These are phyloP conservation scores for Glycine tomentella DNA, from an alignment of 306 rosid species.

Conservation along the genomic window DNA sequence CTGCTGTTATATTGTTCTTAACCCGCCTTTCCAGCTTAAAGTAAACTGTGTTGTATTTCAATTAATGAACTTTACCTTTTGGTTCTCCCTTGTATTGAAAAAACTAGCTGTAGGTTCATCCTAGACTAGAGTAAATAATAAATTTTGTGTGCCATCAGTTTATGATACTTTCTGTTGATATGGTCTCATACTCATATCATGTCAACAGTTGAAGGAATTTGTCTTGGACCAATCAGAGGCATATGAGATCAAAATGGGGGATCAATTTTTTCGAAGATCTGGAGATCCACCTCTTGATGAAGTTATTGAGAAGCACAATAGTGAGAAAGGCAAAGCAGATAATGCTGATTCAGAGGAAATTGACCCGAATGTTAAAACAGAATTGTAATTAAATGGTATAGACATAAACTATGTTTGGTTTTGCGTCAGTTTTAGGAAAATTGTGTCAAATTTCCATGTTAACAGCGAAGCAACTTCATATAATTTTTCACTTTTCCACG, in stretches of 20 bases:
- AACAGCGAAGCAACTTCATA: too few relatives aligned
- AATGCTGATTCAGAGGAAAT: slow-evolving; percentile 44
- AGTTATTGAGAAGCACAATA: slow-evolving; percentile 54
- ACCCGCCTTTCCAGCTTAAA: too few relatives aligned
- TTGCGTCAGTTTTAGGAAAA: too few relatives aligned
- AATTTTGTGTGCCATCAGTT: slow-evolving; percentile 10
- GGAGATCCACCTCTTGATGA: slow-evolving; percentile 88
- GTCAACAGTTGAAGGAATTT: slow-evolving; percentile 82
- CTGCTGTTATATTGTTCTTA: not conserved
- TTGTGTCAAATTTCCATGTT: too few relatives aligned
- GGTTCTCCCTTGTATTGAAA: too few relatives aligned
- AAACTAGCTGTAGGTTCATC: slow-evolving; percentile 3
- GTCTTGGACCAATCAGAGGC: slow-evolving; percentile 80
- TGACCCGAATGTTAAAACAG: slow-evolving; percentile 55
- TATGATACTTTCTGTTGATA: slow-evolving; percentile 12
- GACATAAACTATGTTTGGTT: not conserved
- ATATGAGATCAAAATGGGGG: slow-evolving; percentile 87
- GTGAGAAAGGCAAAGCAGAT: slow-evolving; percentile 55
- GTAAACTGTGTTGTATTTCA: too few relatives aligned
- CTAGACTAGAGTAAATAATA: not conserved
- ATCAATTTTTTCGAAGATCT: slow-evolving; percentile 75
- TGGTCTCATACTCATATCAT: slow-evolving; percentile 17
- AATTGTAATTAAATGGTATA: slow-evolving; percentile 59
- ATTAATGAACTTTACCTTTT: too few relatives aligned
- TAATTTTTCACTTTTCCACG: too few relatives aligned